Percentiles rank a stretch among this genome's conserved stretches.
Conservation (phyloP, 2,329 filamentous ascomycete species). For the Fusarium zealandicum region DNA sequence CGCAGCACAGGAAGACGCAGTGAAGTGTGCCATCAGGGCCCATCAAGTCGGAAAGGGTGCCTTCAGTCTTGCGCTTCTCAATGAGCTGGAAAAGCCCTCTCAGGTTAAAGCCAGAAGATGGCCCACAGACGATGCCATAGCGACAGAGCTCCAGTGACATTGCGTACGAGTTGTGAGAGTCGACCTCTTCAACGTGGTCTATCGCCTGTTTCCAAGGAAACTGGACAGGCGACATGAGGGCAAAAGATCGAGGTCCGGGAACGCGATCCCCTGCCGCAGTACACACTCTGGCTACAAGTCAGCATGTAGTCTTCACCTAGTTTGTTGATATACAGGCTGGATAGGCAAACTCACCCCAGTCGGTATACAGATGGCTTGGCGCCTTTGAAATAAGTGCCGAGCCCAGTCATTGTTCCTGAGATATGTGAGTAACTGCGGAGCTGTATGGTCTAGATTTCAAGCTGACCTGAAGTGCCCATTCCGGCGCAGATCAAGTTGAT, state of each 20-base stretch:
- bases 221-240: constrained; percentile 56
- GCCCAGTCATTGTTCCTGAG: constrained; percentile 55
- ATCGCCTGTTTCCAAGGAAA: constrained; percentile 66
- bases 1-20: constrained; percentile 68
- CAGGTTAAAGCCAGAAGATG: constrained; percentile 67
- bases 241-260: constrained; percentile 63
- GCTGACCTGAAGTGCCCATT: constrained; percentile 62
- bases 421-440: neutral
- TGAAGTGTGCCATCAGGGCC: constrained; percentile 55
- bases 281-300: constrained; percentile 54
- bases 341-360: constrained; percentile 38
- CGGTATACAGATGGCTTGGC: constrained; percentile 56
- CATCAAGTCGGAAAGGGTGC: constrained; percentile 53
- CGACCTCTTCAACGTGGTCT: constrained; percentile 64
- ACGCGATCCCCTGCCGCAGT: constrained; percentile 64
- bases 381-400: constrained; percentile 59
- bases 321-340: accelerated
- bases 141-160: constrained; percentile 62
- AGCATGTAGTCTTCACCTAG: neutral
- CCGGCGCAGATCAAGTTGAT: constrained; percentile 64
- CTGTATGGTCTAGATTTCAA: constrained; percentile 40
- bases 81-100: constrained; percentile 59
- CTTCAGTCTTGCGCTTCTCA: constrained; percentile 55
- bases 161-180: constrained; percentile 60
- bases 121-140: constrained; percentile 65